phyloP scores from a whole-genome alignment of 495 filamentous ascomycete genomes.

The Xylaria castorea region DNA sequence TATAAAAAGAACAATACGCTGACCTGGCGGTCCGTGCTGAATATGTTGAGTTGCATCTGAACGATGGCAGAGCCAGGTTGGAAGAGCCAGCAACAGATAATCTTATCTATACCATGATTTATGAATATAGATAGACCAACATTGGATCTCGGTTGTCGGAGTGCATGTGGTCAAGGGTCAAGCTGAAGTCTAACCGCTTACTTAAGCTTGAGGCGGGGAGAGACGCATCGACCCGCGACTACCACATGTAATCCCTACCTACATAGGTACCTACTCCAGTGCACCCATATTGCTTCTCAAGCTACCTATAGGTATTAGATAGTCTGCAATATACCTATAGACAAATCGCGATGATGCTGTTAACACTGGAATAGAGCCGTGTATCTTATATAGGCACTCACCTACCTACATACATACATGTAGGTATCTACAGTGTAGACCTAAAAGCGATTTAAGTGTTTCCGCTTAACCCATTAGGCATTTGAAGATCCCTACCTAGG shows the following conservation, averaged over 20 bases:
- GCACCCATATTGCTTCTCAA: too few relatives aligned
- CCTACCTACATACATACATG: too few relatives aligned
- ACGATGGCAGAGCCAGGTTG: not conserved
- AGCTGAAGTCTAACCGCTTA: slow-evolving; percentile 20
- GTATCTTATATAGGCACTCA: too few relatives aligned
- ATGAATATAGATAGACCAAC: not conserved
- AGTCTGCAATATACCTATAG: not conserved
- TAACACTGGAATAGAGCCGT: not conserved
- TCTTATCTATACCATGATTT: not conserved
- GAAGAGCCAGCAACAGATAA: slow-evolving; percentile 5
- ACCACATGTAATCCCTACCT: too few relatives aligned
- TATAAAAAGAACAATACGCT: slow-evolving; percentile 30
- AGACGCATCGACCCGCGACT: not conserved
- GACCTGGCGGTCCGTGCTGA: slow-evolving; percentile 23
- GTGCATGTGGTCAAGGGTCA: slow-evolving; percentile 13
- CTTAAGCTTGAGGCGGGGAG: slow-evolving; percentile 16
- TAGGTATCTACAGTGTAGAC: too few relatives aligned
- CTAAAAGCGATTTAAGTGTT: too few relatives aligned
- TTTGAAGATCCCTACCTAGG: not conserved
- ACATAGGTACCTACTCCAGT: too few relatives aligned
- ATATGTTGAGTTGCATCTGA: slow-evolving; percentile 29
- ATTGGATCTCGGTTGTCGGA: not conserved
- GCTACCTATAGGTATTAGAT: not conserved
- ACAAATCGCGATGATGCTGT: not conserved
- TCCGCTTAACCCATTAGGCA: too few relatives aligned